Conservation (phyloP, 331 rosid species). For the Acacia concinna region DNA sequence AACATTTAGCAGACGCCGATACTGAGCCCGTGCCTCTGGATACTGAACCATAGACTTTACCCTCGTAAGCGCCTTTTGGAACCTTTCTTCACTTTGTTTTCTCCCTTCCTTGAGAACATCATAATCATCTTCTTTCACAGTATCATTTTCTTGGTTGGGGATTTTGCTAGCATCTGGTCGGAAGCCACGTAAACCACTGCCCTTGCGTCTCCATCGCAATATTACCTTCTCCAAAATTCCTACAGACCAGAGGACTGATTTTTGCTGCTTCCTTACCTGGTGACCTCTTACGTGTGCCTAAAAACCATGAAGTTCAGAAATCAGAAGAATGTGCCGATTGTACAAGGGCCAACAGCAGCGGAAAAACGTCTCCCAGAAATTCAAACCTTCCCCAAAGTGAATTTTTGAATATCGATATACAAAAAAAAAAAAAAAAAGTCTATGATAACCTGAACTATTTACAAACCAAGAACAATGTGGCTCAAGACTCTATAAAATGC, state of each 20-base stretch:
- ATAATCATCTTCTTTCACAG: constrained; percentile 61
- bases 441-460: background rate
- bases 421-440: background rate
- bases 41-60: constrained; percentile 95
- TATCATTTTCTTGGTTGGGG: constrained; percentile 35
- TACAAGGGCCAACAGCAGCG: background rate
- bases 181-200: constrained; percentile 82
- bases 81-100: constrained; percentile 80
- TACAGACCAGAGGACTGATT: constrained; percentile 73
- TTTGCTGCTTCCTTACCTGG: constrained; percentile 82
- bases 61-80: constrained; percentile 86
- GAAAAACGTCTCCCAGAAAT: background rate
- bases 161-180: constrained; percentile 57
- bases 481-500: background rate
- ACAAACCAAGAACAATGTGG: background rate
- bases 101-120: constrained; percentile 86
- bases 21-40: constrained; percentile 93
- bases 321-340: constrained; percentile 36
- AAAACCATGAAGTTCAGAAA: constrained; percentile 36
- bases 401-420: background rate
- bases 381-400: background rate
- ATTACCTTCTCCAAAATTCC: constrained; percentile 85
- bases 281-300: constrained; percentile 97
- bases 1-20: constrained; percentile 80
- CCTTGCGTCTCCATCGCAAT: constrained; percentile 94